A percentile compares a stretch with the other conserved stretches of the same genome.
These are phyloP conservation scores for Ustilago lituana DNA, from an alignment of 1,284 basidiomycete species.

Conservation along the genomic window DNA sequence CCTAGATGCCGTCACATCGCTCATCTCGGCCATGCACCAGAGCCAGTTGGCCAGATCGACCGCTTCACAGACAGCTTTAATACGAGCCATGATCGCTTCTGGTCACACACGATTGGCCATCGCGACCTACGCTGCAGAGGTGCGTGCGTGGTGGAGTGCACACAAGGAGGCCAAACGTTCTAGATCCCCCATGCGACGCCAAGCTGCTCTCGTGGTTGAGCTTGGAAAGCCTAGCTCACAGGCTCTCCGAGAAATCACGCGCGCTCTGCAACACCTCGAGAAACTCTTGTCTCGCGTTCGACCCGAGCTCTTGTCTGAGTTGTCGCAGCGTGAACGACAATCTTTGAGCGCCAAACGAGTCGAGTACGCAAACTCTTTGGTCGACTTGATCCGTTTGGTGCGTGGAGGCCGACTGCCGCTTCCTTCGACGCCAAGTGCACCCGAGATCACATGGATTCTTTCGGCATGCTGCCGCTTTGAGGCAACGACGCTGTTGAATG, in stretches of 20 bases:
- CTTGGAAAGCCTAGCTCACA: conserved; percentile 34
- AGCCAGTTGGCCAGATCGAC: conserved; percentile 16
- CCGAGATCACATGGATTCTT: conserved; percentile 40
- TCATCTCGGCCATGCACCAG: conserved; percentile 25
- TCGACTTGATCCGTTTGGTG: conserved; percentile 34
- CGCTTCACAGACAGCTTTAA: conserved; percentile 21
- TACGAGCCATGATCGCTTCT: conserved; percentile 30
- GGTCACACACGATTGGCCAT: conserved; percentile 17
- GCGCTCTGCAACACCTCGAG: conserved; percentile 19
- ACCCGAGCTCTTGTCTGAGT: conserved; percentile 17
- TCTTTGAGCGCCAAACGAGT: conserved; percentile 16
- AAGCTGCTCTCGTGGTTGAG: conserved; percentile 23
- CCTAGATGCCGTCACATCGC: conserved; percentile 15
- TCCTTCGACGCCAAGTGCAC: conserved; percentile 11
- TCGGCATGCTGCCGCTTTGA: conserved; percentile 45
- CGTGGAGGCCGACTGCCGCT: conserved; percentile 19
- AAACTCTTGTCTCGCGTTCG: conserved; percentile 14
- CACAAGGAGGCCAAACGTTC: conserved; percentile 19
- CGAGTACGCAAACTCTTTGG: conserved; percentile 28
- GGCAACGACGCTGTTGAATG: conserved; percentile 11
- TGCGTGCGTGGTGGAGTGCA: conserved; percentile 37
- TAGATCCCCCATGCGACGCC: conserved; percentile 5
- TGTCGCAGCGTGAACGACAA: conserved; percentile 9
- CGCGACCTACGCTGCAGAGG: conserved; percentile 22
- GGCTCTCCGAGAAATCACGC: conserved; percentile 23